Conservation (phyloP, 768 basidiomycete species). For the Clavulina sp. region DNA sequence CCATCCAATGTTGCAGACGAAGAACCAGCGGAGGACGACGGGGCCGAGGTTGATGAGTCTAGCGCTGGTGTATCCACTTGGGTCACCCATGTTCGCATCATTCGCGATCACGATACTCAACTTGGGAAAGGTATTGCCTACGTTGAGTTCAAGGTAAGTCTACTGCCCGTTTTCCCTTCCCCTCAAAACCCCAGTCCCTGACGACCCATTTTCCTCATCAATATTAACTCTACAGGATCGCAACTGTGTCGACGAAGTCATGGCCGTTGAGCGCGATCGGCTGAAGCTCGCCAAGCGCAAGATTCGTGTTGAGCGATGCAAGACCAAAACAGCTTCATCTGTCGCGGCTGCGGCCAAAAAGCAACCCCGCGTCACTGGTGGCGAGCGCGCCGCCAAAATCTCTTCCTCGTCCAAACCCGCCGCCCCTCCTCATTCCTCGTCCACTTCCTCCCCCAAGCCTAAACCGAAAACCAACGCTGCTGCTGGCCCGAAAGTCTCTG, state of each 20-base stretch:
- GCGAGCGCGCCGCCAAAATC: background rate
- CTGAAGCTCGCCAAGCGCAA: slow-evolving; percentile 89
- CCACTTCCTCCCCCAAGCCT: slow-evolving; percentile 9
- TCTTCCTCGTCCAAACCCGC: slow-evolving; percentile 8
- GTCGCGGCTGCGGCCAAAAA: slow-evolving; percentile 5
- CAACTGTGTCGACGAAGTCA: slow-evolving; percentile 79
- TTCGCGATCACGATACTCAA: slow-evolving; percentile 26
- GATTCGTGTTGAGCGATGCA: slow-evolving; percentile 81
- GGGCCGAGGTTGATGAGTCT: slow-evolving; percentile 5
- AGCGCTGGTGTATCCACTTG: slow-evolving; percentile 8
- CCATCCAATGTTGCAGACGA: background rate
- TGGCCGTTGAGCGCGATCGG: slow-evolving; percentile 57
- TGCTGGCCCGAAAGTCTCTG: slow-evolving; percentile 8
- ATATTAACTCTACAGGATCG: slow-evolving; percentile 51
- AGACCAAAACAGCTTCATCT: slow-evolving; percentile 19
- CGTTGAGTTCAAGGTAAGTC: slow-evolving; percentile 62
- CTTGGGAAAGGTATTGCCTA: slow-evolving; percentile 32
- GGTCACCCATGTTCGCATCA: slow-evolving; percentile 24
- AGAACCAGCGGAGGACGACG: slow-evolving; percentile 11
- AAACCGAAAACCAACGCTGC: background rate
- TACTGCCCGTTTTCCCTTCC: slow-evolving; percentile 7
- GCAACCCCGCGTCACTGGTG: background rate
- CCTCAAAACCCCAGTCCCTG: background rate
- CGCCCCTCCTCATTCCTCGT: slow-evolving; percentile 15
- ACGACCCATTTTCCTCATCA: background rate